Base-by-base conservation (phyloP, 768 basidiomycete species). In the Basidioascus undulatus region DNA sequence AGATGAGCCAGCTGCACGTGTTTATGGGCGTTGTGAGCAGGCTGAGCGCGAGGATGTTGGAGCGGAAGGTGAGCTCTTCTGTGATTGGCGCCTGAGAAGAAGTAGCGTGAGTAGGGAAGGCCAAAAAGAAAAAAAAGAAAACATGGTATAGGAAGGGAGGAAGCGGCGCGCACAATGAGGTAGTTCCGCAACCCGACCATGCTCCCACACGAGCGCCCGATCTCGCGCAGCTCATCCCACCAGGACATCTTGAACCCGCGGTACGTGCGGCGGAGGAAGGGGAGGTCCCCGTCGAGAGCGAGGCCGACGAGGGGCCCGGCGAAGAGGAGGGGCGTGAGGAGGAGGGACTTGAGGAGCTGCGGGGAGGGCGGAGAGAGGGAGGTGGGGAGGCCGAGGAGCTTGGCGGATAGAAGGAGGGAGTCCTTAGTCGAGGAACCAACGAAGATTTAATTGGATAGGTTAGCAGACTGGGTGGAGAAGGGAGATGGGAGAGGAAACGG, bases 1-100 rank as follows among this genome's bases (percentile, higher is more conserved):
- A 78, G 37, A 92, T 68, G 65, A 87, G 72, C 27, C 65, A 63
- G 0, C 74, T 68, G n/a, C n/a, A n/a, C n/a, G n/a, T n/a, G n/a
- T n/a, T n/a, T n/a, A n/a, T n/a, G n/a, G n/a, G n/a, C n/a, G n/a
- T n/a, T n/a, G n/a, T n/a, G 38, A 89, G 65, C 41, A 72, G 64
- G 48, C 80, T 77, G 7, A 73, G 65, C 2, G 74, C 62, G 16
- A 92, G 62, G 23, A 89, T 67, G 54, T 82, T 86, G 0, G 79
- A 72, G 21, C 92, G 65, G 55, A 92, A 96, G 7, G 82, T 79
- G 20, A 92, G 43, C 57, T 96, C 89, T 60, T 98, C 89, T 0
- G 87, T 87, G 26, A 86, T 57, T 0, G 89, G 89, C 4, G 68
- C 86, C 83, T 86, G 44, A 24, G 4, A 9, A 16, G 25, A 21